Evolutionary conservation across 495 filamentous ascomycete species (phyloP), one percentile per base, ranked within the genome.

Genomic region (Neohortaea acidophila): DNA sequence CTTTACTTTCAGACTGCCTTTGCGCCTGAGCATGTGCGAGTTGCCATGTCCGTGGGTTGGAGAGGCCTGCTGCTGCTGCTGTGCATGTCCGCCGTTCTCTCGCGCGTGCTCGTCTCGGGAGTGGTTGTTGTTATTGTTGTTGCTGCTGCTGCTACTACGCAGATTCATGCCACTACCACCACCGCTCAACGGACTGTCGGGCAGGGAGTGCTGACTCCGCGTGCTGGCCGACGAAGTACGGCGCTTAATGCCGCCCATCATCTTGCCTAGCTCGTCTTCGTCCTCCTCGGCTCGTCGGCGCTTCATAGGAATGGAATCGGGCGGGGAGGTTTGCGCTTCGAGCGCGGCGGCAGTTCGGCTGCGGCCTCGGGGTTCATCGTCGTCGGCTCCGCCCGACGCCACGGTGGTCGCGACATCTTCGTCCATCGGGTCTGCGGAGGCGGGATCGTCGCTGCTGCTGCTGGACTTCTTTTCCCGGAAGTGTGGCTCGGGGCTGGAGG

Each of bases 241-340:
- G 14, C 59, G 45, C 36, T 60, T 60, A 8, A 43, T 29, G 22
- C 37, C 41, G 17, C 46, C 46, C 46, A 49, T 49, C 56, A 73
- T 40, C 52, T 61, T 50, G 44, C 53, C 23, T 26, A 71, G 24
- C 64, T 64, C 50, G 40, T 68, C 51, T 41, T 72, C 45, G 43
- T 74, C 70, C 38, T 94, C 86, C 45, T 94, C 84, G 49, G 92
- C 85, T 26, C 89, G 70, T 29, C 89, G 69, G 39, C 89, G 80
- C 25, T 51, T 65, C 41, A 58, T 62, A 23, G 50, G 55, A 11
- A 51, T 45, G 21, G 56, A 36, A 20, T 45, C 36, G 1, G 41
- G 45, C 11, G 41, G 45, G 34, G 27, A 28, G 6, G 26, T 12
- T 24, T 39, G 48, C 15, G 26, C 26, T 3, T 43, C 39, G 2